Evolutionary conservation across 345 rosid genomes (phyloP).

Genomic region (Acer campestre): DNA sequence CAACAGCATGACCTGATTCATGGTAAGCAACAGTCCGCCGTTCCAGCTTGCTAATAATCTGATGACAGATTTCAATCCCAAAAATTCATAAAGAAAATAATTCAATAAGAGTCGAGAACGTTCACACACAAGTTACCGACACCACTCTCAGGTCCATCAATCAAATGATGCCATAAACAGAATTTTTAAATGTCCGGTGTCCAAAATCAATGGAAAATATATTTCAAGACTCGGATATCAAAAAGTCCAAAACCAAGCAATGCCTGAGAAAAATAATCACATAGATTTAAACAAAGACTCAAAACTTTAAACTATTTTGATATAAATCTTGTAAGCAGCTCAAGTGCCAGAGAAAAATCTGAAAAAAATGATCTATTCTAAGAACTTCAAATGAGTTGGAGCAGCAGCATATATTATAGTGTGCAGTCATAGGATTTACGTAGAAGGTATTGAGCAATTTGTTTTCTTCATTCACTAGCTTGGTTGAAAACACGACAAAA

Average conservation of each 20-base stretch:
- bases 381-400: not conserved
- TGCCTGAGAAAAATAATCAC: not conserved
- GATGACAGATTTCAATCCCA: not conserved
- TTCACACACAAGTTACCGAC: not conserved
- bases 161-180: not conserved
- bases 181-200: not conserved
- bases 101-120: not conserved
- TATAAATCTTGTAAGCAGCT: not conserved
- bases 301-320: no score
- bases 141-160: not conserved
- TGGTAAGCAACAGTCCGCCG: constrained; percentile 55
- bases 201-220: not conserved
- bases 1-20: constrained; percentile 67
- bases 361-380: not conserved
- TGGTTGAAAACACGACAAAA: not conserved
- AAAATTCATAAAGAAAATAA: not conserved
- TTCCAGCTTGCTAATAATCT: constrained; percentile 56
- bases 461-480: not conserved
- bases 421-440: not conserved
- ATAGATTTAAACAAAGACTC: not conserved
- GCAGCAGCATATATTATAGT: not conserved
- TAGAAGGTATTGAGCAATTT: not conserved
- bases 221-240: not conserved
- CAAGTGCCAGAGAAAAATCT: no score
- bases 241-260: not conserved